Base-by-base conservation (phyloP, 2,329 filamentous ascomycete genomes). In the Sphaerostilbella broomeana region DNA sequence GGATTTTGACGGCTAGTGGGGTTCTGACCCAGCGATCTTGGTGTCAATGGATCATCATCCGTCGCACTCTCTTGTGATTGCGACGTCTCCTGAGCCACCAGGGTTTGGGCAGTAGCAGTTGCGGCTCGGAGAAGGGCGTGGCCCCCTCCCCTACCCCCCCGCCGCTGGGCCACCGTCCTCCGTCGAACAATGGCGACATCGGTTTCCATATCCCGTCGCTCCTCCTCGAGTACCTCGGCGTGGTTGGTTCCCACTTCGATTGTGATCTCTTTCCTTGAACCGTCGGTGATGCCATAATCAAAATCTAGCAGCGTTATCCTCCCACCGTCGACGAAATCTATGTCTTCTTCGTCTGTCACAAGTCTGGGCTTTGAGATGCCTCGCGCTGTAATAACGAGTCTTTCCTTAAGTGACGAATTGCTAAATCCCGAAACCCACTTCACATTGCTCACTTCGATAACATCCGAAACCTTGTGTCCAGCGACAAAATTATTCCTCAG, bases 151-250 rank as follows among this genome's bases (percentile, higher is more conserved):
- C 28, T 24, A n/a, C 26, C 17, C 13, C 41, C 71, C 48, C 73
- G 68, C 36, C 72, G 73, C 51, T 81, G 77, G 24, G 81, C 73
- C 12, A 84, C 80, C 3, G 85, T 89, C 47, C 85, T 72, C 47
- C 84, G 73, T 49, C 85, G 75, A 35, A 86, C 83, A 50, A 90
- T 78, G 47, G 85, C 86, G 15, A 92, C 84, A 57, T 89, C 85
- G 1, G 80, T 77, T 41, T 82, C 85, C 42, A 90, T 68, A 50
- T 86, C 84, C 16, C 82, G 77, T 47, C 75, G 73, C 51, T 86
- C 82, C 55, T 90, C 86, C 50, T 81, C 77, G 13, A 92, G 63
- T 0, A 78, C 64, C 55, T 87, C 84, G 1, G 84, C 77, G 33
- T 80, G 70, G 17, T 73, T 73, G 21, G 79, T 78, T 9, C 86